A percentile compares a stretch with the other conserved stretches of the same genome.
Conservation (phyloP, 83 land plant species). For the Larix sibirica region DNA sequence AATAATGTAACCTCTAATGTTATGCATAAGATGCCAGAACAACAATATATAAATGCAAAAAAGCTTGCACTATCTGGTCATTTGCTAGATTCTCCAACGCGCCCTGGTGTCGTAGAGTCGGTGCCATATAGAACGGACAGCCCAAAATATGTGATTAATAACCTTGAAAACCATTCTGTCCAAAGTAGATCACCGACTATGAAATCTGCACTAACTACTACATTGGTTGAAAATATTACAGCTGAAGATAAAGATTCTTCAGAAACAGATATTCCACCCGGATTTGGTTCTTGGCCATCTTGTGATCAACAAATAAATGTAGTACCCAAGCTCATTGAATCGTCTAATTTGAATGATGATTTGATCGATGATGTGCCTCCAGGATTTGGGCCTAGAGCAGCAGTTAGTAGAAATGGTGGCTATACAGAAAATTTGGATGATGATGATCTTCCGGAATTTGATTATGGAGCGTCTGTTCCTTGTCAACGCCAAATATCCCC, state of each 20-base stretch:
- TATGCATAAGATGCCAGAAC: constrained; percentile 56
- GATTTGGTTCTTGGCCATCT: constrained; percentile 67
- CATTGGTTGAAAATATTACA: background rate
- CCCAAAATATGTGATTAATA: background rate
- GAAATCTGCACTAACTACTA: background rate
- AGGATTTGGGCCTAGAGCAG: constrained; percentile 9
- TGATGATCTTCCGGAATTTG: constrained; percentile 93
- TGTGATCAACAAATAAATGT: constrained; percentile 5
- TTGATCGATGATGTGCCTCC: constrained; percentile 16
- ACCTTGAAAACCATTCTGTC: background rate
- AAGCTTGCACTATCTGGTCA: constrained; percentile 30
- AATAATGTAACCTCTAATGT: constrained; percentile 40
- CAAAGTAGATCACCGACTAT: background rate
- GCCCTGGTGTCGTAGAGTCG: constrained; percentile 18
- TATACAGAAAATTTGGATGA: constrained; percentile 42
- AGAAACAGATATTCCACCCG: constrained; percentile 74
- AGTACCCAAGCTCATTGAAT: background rate
- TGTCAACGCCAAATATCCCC: background rate
- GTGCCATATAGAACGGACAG: constrained; percentile 20
- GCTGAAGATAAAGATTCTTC: constrained; percentile 31
- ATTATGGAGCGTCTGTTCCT: constrained; percentile 27
- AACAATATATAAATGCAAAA: constrained; percentile 40
- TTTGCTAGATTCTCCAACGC: constrained; percentile 32
- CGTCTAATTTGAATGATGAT: constrained; percentile 7
- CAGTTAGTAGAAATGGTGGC: background rate